Conservation (phyloP, 495 filamentous ascomycete species). For the Penicillium desertorum region DNA sequence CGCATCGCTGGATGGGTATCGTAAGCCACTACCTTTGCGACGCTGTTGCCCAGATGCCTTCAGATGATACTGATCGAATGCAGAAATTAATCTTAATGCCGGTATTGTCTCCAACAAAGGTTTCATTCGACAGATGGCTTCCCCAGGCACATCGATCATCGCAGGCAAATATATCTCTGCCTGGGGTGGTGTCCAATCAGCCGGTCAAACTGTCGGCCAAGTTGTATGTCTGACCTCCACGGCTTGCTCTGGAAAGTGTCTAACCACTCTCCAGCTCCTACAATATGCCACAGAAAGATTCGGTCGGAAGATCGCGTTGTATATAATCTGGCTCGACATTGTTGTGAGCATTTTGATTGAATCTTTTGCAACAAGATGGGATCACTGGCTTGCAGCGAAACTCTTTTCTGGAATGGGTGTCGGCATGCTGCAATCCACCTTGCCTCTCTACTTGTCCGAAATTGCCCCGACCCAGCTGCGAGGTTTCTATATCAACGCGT, state of each 20-base stretch:
- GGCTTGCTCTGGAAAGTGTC: no score
- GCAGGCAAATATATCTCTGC: conserved; percentile 38
- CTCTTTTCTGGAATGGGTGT: conserved; percentile 44
- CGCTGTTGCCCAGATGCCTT: background rate
- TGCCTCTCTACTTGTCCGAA: conserved; percentile 45
- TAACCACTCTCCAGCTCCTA: conserved; percentile 22
- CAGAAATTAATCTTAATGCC: conserved; percentile 44
- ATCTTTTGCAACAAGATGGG: conserved; percentile 37
- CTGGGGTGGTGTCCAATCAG: conserved; percentile 43
- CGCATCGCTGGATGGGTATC: conserved; percentile 43
- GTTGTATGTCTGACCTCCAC: conserved; percentile 18
- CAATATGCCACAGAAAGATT: conserved; percentile 35
- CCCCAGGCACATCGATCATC: conserved; percentile 34
- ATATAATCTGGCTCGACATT: conserved; percentile 34
- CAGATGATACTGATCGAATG: background rate
- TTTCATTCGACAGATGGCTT: conserved; percentile 38
- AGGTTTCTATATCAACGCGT: conserved; percentile 43
- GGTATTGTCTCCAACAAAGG: conserved; percentile 44
- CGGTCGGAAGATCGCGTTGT: conserved; percentile 35
- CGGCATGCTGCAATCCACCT: conserved; percentile 42
- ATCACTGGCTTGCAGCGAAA: conserved; percentile 43
- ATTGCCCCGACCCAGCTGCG: conserved; percentile 40
- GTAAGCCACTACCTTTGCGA: conserved; percentile 21
- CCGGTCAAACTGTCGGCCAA: conserved; percentile 39
- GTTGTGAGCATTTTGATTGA: conserved; percentile 39